These are phyloP conservation scores for Annulohypoxylon bovei DNA, from an alignment of 495 filamentous ascomycete genomes.

Conservation along the genomic window DNA sequence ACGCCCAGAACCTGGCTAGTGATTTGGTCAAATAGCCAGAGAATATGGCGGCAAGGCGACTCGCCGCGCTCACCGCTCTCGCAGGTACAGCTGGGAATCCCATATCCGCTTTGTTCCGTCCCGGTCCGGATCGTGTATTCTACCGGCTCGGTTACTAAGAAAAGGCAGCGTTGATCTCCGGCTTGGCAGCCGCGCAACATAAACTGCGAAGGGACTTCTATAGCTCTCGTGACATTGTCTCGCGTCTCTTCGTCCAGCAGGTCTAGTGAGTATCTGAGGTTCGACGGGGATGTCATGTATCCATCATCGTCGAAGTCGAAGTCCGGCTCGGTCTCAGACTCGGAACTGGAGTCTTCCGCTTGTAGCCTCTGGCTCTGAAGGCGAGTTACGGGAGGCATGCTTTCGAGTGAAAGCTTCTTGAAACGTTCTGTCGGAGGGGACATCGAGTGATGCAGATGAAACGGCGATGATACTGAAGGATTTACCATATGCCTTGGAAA, in stretches of 20 bases:
- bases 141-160: constrained; percentile 58
- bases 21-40: constrained; percentile 60
- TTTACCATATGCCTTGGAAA: constrained; percentile 10
- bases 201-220: constrained; percentile 51
- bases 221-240: constrained; percentile 38
- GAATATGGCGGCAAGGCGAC: constrained; percentile 57
- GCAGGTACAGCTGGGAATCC: constrained; percentile 54
- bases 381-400: constrained; percentile 43
- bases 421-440: constrained; percentile 51
- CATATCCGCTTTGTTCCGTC: constrained; percentile 48
- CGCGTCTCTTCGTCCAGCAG: constrained; percentile 40
- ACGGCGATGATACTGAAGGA: constrained; percentile 25
- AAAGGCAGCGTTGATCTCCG: constrained; percentile 55
- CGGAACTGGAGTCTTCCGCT: constrained; percentile 41
- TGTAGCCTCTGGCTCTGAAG: constrained; percentile 42
- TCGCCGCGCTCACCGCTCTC: constrained; percentile 44
- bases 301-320: constrained; percentile 50
- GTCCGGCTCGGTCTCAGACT: constrained; percentile 35
- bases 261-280: constrained; percentile 49
- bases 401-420: constrained; percentile 54
- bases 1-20: constrained; percentile 52
- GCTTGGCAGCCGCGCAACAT: constrained; percentile 54
- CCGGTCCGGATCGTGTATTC: constrained; percentile 58
- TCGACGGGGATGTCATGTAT: constrained; percentile 49
- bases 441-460: constrained; percentile 37